Percentiles rank a stretch among this genome's conserved stretches.
Evolutionary conservation across 257 asterid species (phyloP).

Genomic region (Rehmannia glutinosa): DNA sequence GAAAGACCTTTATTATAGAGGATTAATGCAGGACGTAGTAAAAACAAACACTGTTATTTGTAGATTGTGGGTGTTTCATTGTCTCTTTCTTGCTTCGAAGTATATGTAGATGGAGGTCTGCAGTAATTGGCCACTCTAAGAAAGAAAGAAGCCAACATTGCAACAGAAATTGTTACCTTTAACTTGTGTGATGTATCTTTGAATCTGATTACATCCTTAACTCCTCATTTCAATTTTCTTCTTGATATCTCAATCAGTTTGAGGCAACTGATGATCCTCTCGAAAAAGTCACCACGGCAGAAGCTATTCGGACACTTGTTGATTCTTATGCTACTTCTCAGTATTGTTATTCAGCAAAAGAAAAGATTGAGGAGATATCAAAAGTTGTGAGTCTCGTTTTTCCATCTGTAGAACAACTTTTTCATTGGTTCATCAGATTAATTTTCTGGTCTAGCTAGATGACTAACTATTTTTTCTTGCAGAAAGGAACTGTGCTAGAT

Average conservation of each 20-base stretch:
- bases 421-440: not conserved
- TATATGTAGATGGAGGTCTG: too few relatives aligned
- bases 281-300: conserved; percentile 78
- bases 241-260: conserved; percentile 56
- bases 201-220: not conserved
- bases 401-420: not conserved
- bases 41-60: too few relatives aligned
- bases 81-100: too few relatives aligned
- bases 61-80: too few relatives aligned
- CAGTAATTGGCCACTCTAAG: too few relatives aligned
- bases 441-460: too few relatives aligned
- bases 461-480: conserved; percentile 16
- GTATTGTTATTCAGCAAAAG: conserved; percentile 49
- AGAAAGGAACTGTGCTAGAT: conserved; percentile 96
- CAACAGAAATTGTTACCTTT: too few relatives aligned
- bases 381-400: conserved; percentile 56
- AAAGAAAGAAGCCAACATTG: too few relatives aligned
- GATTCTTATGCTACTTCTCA: conserved; percentile 65
- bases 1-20: too few relatives aligned
- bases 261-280: conserved; percentile 88
- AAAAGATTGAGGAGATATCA: conserved; percentile 86
- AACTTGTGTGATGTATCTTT: not conserved
- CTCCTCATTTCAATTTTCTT: not conserved
- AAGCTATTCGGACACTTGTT: conserved; percentile 70
- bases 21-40: too few relatives aligned